Evolutionary conservation across 78 protist species (phyloP), one percentile per base, ranked within the genome.

Genomic region (Dictyostelium purpureum): DNA sequence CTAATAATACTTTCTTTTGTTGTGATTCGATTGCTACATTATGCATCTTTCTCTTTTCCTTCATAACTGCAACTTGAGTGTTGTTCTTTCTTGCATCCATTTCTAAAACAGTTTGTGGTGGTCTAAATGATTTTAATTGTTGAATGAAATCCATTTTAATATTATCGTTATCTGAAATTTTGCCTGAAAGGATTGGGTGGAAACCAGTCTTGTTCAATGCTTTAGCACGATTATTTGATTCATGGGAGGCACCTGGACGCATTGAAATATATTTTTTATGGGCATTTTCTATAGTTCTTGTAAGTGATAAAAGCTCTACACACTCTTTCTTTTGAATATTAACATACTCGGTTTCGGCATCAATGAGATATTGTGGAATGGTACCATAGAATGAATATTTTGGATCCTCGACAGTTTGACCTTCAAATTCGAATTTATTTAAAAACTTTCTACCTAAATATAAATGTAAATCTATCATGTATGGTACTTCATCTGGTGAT

Each of bases 401-500:
- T 19, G 70, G 49, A 40, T 82, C 87, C 9, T 69, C 57, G 16
- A 69, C 28, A 0, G 56, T 42, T 63, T 61, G 83, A 57, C 65
- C 87, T 42, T 78, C 51, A 63, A 16, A 4, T 31, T n/a, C 31
- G 2, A 56, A 37, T 51, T 69, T 59, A 19, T 77, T 77, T n/a
- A 45, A 26, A 10, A 82, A 28, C 43, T 74, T 80, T 43, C 71
- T 71, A 47, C 90, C 99, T 21, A 99, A 88, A 57, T 93, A 97
- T 47, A 94, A 71, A 57, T 77, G 79, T 19, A 99, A 77, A 35
- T 99, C 99, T 10, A 97, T 6, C 82, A 96, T 38, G 49, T 95
- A 96, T 10, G 99, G 98, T 1, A 96, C 38, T 88, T 99, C 99
- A 31, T 99, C 99, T 5, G 88, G 42, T 26, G 96, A 47, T 4